Conservation (phyloP, 2,329 filamentous ascomycete species). For the Aspergillus sojae region DNA sequence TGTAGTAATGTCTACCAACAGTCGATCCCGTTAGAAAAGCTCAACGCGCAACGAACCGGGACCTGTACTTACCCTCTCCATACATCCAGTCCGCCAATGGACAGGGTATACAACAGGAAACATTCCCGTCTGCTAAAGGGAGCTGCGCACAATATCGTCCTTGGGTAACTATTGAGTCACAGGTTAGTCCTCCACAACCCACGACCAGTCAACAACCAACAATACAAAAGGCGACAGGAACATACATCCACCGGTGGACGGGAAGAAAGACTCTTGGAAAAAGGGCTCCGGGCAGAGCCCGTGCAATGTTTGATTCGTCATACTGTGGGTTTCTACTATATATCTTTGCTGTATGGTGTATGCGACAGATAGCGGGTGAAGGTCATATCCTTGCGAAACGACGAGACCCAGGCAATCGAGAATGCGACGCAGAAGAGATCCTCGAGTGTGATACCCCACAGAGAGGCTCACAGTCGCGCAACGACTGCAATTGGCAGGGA, state of each 20-base stretch:
- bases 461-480: conserved; percentile 24
- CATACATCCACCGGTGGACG: conserved; percentile 67
- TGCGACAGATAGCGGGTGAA: conserved; percentile 14
- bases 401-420: neutral
- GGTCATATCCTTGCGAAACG: conserved; percentile 18
- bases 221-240: neutral
- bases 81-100: conserved; percentile 80
- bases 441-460: conserved; percentile 20
- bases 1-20: conserved; percentile 49
- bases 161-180: conserved; percentile 54
- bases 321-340: conserved; percentile 17
- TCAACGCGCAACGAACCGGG: neutral
- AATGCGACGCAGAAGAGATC: conserved; percentile 1
- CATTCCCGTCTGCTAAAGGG: conserved; percentile 44
- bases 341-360: conserved; percentile 6
- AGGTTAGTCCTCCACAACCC: neutral
- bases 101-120: conserved; percentile 85
- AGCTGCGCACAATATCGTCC: conserved; percentile 63
- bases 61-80: conserved; percentile 50
- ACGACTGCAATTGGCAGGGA: conserved; percentile 15
- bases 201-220: conserved; percentile 12
- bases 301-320: conserved; percentile 24
- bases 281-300: conserved; percentile 71
- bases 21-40: neutral
- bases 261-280: conserved; percentile 64